These are phyloP conservation scores for Mycena polygramma DNA, from an alignment of 768 basidiomycete genomes.

Conservation along the genomic window DNA sequence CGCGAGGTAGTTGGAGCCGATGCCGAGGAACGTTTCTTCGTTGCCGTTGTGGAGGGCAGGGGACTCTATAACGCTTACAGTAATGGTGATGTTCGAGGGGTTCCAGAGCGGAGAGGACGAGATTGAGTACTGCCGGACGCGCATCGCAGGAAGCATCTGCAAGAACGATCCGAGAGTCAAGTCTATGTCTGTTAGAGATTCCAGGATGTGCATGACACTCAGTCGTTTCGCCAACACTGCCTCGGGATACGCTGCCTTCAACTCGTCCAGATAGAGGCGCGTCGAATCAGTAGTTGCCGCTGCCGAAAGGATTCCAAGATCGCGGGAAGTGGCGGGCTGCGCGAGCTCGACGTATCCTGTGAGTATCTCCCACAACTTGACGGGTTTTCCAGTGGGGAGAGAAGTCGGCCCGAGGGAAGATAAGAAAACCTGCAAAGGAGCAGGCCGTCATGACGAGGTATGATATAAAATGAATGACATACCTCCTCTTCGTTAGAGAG, in stretches of 20 bases:
- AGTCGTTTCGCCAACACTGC: background rate
- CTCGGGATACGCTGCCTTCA: background rate
- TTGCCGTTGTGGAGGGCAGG: background rate
- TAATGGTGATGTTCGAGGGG: background rate
- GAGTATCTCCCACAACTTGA: background rate
- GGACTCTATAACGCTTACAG: background rate
- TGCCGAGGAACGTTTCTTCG: background rate
- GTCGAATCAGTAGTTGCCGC: background rate
- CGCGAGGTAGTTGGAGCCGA: slow-evolving; percentile 5
- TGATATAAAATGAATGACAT: background rate
- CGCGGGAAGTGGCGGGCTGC: background rate
- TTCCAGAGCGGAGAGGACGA: slow-evolving; percentile 9
- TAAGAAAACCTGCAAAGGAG: slow-evolving; percentile 46
- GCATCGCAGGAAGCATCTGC: slow-evolving; percentile 2
- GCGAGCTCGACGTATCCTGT: background rate
- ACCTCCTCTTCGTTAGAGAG: slow-evolving; percentile 56
- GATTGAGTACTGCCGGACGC: slow-evolving; percentile 8
- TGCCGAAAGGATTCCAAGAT: background rate
- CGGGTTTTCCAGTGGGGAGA: background rate
- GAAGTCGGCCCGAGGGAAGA: background rate
- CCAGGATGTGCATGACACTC: background rate
- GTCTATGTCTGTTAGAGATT: background rate
- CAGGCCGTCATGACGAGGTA: background rate
- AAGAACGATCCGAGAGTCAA: background rate
- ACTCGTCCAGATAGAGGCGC: background rate